phyloP scores from a whole-genome alignment of 2,329 filamentous ascomycete genomes.

The Calycina herbarum region DNA sequence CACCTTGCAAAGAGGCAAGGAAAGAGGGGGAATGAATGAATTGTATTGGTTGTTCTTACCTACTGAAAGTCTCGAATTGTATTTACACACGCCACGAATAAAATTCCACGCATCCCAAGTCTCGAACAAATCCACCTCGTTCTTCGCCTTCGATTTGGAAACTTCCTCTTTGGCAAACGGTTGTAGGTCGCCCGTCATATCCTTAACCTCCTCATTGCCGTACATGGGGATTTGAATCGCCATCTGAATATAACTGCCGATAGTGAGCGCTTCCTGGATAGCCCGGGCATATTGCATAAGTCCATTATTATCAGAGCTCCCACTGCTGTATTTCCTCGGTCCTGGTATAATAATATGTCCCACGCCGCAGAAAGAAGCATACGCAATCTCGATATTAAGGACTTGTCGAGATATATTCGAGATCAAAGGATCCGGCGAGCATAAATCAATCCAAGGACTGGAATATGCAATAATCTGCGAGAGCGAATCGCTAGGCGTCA shows the following conservation, averaged over 20 bases:
- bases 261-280: constrained; percentile 73
- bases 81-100: constrained; percentile 82
- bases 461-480: constrained; percentile 74
- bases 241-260: constrained; percentile 75
- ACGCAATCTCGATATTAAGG: constrained; percentile 85
- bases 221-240: constrained; percentile 84
- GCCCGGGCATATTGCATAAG: constrained; percentile 78
- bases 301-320: constrained; percentile 49
- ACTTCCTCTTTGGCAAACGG: constrained; percentile 36
- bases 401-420: constrained; percentile 87
- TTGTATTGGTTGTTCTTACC: constrained; percentile 61
- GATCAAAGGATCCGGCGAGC: constrained; percentile 78
- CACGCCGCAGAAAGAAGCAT: constrained; percentile 92
- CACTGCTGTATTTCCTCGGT: constrained; percentile 62
- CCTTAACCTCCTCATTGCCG: constrained; percentile 59
- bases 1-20: not conserved
- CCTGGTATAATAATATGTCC: constrained; percentile 80
- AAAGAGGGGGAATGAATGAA: constrained; percentile 16
- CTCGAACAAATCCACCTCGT: constrained; percentile 68
- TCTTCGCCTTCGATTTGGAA: constrained; percentile 40
- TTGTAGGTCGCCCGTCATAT: constrained; percentile 38
- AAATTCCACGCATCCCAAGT: constrained; percentile 94
- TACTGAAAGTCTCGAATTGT: constrained; percentile 76
- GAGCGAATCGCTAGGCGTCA: constrained; percentile 67
- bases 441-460: constrained; percentile 93